Conservation (phyloP, 345 rosid species). For the Eucalyptus curtisii region DNA sequence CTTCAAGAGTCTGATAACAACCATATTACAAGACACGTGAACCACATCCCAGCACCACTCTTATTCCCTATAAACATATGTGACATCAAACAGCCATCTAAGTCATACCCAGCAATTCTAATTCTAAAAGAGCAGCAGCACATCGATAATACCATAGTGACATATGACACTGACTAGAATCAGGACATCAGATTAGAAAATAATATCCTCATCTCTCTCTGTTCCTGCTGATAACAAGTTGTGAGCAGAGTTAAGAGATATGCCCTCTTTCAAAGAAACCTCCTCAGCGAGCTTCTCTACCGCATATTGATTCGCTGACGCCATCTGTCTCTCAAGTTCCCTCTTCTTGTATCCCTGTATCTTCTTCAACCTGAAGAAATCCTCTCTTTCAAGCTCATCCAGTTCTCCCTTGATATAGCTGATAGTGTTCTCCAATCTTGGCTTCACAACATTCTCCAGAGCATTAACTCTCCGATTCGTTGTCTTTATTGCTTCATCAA, state of each 20-base stretch:
- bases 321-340: slow-evolving; percentile 3
- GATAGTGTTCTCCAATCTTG: slow-evolving; percentile 6
- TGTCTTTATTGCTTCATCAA: slow-evolving; percentile 9
- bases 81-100: background rate
- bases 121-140: background rate
- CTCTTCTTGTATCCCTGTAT: slow-evolving; percentile 10
- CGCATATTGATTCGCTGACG: background rate
- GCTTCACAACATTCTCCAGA: slow-evolving; percentile 12
- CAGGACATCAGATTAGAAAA: background rate
- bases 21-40: background rate
- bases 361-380: slow-evolving; percentile 10
- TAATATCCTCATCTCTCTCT: slow-evolving; percentile 7
- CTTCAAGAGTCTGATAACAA: background rate
- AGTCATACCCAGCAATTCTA: background rate
- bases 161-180: background rate
- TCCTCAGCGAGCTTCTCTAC: slow-evolving; percentile 5
- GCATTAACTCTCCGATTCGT: slow-evolving; percentile 9
- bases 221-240: background rate
- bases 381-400: slow-evolving; percentile 10
- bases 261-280: slow-evolving; percentile 3
- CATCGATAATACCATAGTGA: background rate
- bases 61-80: background rate
- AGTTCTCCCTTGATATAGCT: slow-evolving; percentile 5
- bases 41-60: background rate
- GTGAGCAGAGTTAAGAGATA: background rate